Evolutionary conservation across 371 early-diverging fungal species (phyloP).

Genomic region (Rhizomucor pusillus): DNA sequence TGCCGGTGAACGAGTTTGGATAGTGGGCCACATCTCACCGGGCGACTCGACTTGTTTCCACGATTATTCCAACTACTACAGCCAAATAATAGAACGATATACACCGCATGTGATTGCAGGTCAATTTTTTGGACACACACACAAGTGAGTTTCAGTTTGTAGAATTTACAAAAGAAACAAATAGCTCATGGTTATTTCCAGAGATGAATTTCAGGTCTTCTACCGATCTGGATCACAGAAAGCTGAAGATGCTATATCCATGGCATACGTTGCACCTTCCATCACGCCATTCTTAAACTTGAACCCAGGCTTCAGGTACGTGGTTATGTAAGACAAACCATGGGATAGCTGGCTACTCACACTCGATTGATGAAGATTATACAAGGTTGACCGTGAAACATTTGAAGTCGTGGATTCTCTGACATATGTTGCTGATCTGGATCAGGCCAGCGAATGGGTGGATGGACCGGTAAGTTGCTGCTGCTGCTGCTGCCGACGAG

Average conservation of each 20-base stretch:
- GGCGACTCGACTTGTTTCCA: slow-evolving; percentile 54
- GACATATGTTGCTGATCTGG: slow-evolving; percentile 53
- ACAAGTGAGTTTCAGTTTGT: slow-evolving; percentile 27
- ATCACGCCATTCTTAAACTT: slow-evolving; percentile 49
- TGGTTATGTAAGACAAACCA: not conserved
- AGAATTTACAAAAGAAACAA: not conserved
- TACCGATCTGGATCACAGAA: slow-evolving; percentile 35
- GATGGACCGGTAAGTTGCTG: slow-evolving; percentile 30
- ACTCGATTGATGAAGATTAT: slow-evolving; percentile 22
- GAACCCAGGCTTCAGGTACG: slow-evolving; percentile 57
- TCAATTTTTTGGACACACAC: slow-evolving; percentile 65
- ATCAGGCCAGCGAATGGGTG: slow-evolving; percentile 39
- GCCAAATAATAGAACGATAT: slow-evolving; percentile 58
- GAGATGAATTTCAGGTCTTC: slow-evolving; percentile 54
- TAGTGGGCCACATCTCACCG: slow-evolving; percentile 59
- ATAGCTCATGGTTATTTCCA: slow-evolving; percentile 1
- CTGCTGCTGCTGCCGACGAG: not conserved
- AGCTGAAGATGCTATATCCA: slow-evolving; percentile 42
- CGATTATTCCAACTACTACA: slow-evolving; percentile 57
- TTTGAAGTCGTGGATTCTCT: slow-evolving; percentile 58
- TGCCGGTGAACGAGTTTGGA: slow-evolving; percentile 52
- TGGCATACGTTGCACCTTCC: slow-evolving; percentile 55
- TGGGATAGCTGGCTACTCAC: not conserved
- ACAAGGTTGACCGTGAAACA: slow-evolving; percentile 50
- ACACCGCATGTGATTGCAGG: slow-evolving; percentile 58